A percentile compares a stretch with the other conserved stretches of the same genome.
These are phyloP conservation scores for Talaromyces sp. DNA, from an alignment of 2,329 filamentous ascomycete species.

Conservation along the genomic window DNA sequence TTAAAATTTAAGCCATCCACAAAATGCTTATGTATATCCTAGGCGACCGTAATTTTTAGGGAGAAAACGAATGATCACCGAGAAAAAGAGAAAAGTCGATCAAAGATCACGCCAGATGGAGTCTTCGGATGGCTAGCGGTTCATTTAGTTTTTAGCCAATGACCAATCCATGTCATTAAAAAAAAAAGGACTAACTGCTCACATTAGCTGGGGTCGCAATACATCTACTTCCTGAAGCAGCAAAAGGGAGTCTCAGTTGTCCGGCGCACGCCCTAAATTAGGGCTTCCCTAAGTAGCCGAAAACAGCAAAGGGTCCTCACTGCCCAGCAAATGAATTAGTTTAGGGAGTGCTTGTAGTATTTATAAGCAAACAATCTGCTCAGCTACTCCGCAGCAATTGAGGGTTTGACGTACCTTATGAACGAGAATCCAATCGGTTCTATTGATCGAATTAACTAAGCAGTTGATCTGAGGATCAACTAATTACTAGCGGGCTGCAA, in stretches of 20 bases:
- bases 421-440: background rate
- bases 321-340: background rate
- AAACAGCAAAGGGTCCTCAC: background rate
- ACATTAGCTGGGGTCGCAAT: background rate
- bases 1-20: background rate
- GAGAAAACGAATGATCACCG: background rate
- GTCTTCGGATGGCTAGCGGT: background rate
- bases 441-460: background rate
- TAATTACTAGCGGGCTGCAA: background rate
- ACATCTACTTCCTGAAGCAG: background rate
- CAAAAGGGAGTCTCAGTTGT: background rate
- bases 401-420: background rate
- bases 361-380: background rate
- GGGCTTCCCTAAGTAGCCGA: background rate
- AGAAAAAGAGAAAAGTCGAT: background rate
- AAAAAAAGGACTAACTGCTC: background rate
- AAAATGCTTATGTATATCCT: background rate
- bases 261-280: background rate
- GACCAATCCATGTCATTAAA: background rate
- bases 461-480: background rate
- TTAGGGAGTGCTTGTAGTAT: constrained; percentile 6
- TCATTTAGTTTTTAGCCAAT: background rate
- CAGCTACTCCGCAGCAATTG: background rate
- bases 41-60: background rate
- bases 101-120: constrained; percentile 3